Base-by-base conservation (phyloP, 2,329 filamentous ascomycete species). In the Ploettnerulaceae sp. region DNA sequence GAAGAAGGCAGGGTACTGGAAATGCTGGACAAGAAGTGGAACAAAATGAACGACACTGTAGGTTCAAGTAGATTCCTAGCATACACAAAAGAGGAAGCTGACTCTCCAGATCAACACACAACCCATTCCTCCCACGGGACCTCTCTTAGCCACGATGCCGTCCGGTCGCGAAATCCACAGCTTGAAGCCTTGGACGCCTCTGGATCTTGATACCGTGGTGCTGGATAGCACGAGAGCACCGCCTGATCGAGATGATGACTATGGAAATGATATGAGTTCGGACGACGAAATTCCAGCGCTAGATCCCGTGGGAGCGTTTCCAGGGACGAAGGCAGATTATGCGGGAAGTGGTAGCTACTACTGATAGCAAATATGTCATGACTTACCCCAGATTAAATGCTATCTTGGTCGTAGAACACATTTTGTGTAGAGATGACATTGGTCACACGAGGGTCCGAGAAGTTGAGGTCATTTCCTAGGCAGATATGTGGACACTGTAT, bases 31-130 rank as follows among this genome's bases (percentile, higher is more conserved):
- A 76, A 74, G 28, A 96, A 95, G 64, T 96, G 93, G 91, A 81
- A 79, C 52, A 93, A 89, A 69, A 81, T 89, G 67, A 98, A 98
- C 62, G 89, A 96, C 66, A 95, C 87, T 14, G 87, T 94, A 69
- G 69, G 79, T 65, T 45, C 48, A 17, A 15, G n/a, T 14, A 32
- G 20, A 8, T 22, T 39, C 14, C 14, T 9, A 29, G 31, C 5
- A 11, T 5, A 24, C 14, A 17, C 25, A 50, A 43, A 41, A 9
- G 5, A 3, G n/a, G 14, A 29, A 8, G 17, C 36, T 46, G 31
- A 46, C 52, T 38, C 28, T 21, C 2, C 51, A 91, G 81, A 83
- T 95, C 59, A 88, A 90, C 50, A 84, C 89, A 0, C 89, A 95
- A 63, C 46, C 72, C 1, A 76, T 97, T 24, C 89, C 90, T 0